phyloP scores from a whole-genome alignment of 495 filamentous ascomycete genomes.

The Aspergillus incahuasiensis region DNA sequence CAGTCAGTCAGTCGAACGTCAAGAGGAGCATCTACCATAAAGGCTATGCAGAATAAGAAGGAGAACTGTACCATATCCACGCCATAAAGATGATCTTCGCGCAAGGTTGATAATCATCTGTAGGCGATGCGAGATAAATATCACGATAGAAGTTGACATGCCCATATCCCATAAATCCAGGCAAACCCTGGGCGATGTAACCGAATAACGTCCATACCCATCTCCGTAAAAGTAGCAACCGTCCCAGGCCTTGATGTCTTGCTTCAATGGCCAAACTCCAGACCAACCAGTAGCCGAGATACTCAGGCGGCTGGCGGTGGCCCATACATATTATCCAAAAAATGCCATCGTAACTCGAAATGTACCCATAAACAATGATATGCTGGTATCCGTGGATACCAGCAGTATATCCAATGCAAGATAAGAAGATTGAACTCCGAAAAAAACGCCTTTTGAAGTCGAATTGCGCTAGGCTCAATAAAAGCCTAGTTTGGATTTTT shows the following conservation, averaged over 20 bases:
- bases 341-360: constrained; percentile 28
- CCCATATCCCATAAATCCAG: constrained; percentile 15
- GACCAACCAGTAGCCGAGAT: constrained; percentile 11
- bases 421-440: constrained; percentile 1
- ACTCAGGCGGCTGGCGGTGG: constrained; percentile 21
- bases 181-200: constrained; percentile 6
- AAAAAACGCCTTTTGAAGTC: background rate
- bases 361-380: constrained; percentile 23
- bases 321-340: constrained; percentile 32
- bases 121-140: constrained; percentile 21
- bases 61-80: constrained; percentile 28
- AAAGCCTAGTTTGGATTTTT: background rate
- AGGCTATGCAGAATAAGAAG: constrained; percentile 16
- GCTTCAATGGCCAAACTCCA: background rate
- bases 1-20: background rate
- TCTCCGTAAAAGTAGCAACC: background rate
- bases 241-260: constrained; percentile 1
- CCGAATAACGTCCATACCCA: constrained; percentile 4
- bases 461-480: background rate
- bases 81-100: constrained; percentile 19
- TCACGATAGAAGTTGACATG: constrained; percentile 13
- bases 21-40: background rate
- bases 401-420: constrained; percentile 14
- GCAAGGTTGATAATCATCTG: constrained; percentile 16
- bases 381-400: constrained; percentile 8